Evolutionary conservation across 2,329 filamentous ascomycete genomes (phyloP).

Genomic region (Dactylellina haptotyla): DNA sequence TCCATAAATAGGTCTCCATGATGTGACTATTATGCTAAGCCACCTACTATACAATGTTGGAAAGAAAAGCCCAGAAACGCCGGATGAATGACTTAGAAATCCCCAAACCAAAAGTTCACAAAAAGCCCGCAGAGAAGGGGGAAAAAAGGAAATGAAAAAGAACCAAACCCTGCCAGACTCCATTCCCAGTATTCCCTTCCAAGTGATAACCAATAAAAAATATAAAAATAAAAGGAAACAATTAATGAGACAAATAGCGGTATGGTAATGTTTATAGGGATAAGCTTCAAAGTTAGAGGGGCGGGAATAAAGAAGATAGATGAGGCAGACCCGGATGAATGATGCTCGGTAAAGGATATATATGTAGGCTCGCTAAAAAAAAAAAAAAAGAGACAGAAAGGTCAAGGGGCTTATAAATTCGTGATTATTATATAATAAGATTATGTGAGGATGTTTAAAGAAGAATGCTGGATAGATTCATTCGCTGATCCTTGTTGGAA

Average conservation of each 20-base stretch:
- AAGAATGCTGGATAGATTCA: conserved; percentile 51
- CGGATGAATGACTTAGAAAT: conserved; percentile 44
- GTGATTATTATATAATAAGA: conserved; percentile 54
- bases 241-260: not conserved
- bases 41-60: conserved; percentile 43
- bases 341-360: conserved; percentile 53
- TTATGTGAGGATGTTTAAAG: conserved; percentile 38
- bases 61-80: conserved; percentile 26
- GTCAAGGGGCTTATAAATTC: conserved; percentile 53
- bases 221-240: conserved; percentile 2
- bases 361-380: conserved; percentile 55
- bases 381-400: too few species aligned
- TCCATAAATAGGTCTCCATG: not conserved
- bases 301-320: conserved; percentile 51
- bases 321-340: conserved; percentile 48
- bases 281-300: conserved; percentile 42
- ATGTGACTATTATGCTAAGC: conserved; percentile 4
- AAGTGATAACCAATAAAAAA: conserved; percentile 21
- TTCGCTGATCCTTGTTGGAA: conserved; percentile 46
- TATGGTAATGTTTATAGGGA: not conserved
- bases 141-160: conserved; percentile 12
- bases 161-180: conserved; percentile 40
- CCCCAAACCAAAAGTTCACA: conserved; percentile 15
- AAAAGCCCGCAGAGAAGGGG: conserved; percentile 14
- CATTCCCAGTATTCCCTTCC: conserved; percentile 40